Conservation (phyloP, 2,329 filamentous ascomycete species). For the Coleophoma cylindrospora region DNA sequence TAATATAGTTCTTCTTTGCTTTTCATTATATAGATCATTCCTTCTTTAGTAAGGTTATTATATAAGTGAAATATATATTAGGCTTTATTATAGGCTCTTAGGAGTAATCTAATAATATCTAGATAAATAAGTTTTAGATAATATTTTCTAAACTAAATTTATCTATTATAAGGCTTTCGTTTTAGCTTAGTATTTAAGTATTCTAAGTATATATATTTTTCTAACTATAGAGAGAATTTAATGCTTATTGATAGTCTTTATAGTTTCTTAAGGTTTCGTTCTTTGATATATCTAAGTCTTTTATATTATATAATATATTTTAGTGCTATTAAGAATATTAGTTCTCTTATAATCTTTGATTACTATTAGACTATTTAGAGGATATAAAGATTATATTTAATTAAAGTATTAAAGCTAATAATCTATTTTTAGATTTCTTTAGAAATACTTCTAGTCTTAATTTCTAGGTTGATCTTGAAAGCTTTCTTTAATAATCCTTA, state of each 20-base stretch:
- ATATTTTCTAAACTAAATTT: neutral
- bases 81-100: neutral
- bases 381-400: neutral
- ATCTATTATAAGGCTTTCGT: neutral
- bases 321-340: neutral
- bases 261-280: neutral
- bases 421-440: neutral
- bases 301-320: neutral
- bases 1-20: neutral
- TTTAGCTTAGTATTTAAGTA: neutral
- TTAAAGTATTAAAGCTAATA: neutral
- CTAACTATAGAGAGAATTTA: neutral
- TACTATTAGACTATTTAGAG: neutral
- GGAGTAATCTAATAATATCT: neutral
- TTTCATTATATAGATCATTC: neutral
- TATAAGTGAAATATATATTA: neutral
- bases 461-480: neutral
- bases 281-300: neutral
- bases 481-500: neutral
- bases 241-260: neutral
- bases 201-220: neutral
- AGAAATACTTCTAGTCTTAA: neutral
- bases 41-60: neutral
- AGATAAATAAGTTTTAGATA: neutral
- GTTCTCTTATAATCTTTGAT: neutral